A percentile compares a stretch with the other conserved stretches of the same genome.
Conservation (phyloP, 2,329 filamentous ascomycete species). For the Fusarium sp. region DNA sequence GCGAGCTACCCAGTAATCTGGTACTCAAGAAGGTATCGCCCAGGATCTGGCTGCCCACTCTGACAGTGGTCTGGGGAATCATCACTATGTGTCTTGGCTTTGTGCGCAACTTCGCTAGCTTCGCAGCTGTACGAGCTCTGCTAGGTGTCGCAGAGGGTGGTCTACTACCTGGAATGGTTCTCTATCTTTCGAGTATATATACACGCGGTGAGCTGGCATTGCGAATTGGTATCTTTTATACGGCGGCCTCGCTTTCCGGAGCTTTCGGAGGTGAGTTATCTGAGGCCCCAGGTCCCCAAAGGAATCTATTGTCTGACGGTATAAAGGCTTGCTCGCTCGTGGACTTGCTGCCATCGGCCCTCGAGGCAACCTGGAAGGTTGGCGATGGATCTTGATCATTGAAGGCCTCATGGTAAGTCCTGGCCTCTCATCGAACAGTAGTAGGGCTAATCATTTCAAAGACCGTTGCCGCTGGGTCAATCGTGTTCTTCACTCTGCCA, state of each 20-base stretch:
- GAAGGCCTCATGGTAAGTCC: background rate
- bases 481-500: background rate
- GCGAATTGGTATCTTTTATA: constrained; percentile 72
- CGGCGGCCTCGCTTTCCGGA: constrained; percentile 59
- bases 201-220: constrained; percentile 67
- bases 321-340: background rate
- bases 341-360: background rate
- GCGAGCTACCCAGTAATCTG: constrained; percentile 71
- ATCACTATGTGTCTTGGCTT: constrained; percentile 67
- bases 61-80: constrained; percentile 67
- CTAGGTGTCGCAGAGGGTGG: constrained; percentile 44
- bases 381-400: constrained; percentile 3
- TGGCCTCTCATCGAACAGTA: too few relatives aligned
- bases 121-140: constrained; percentile 55
- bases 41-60: constrained; percentile 66
- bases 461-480: background rate
- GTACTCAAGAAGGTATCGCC: constrained; percentile 70
- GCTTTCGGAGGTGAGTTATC: background rate
- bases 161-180: constrained; percentile 67
- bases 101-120: constrained; percentile 62
- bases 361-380: background rate
- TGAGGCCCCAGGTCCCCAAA: accelerated
- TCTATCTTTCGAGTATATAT: constrained; percentile 73
- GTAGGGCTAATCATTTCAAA: background rate
- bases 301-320: background rate